Evolutionary conservation across 2,329 filamentous ascomycete genomes (phyloP), one percentile per base, ranked within the genome.

Genomic region (Beauveria australis): DNA sequence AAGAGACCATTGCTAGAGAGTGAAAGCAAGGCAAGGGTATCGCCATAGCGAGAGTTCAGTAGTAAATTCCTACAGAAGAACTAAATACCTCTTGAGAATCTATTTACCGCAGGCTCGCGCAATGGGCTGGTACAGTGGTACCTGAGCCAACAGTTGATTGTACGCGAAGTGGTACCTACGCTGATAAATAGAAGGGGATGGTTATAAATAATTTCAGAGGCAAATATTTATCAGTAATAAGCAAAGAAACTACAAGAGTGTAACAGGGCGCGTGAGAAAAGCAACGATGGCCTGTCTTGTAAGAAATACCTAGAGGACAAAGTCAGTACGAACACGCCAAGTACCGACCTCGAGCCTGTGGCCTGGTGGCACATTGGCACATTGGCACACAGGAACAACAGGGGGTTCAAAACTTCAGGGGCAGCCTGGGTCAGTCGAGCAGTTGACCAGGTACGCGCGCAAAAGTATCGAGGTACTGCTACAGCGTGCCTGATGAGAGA

Each of bases 241-340:
- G 19, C 37, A 40, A 44, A 41, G n/a, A 51, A 41, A 41, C n/a
- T 12, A 43, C 24, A 44, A 56, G 6, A 37, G 43, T 37, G 41
- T 59, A 33, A 57, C 55, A 28, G 30, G 40, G 48, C 26, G 33
- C 19, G 48, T 44, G 48, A 53, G 47, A 59, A 59, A 56, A 59
- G 57, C 48, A 53, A 59, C 14, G 40, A 19, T 19, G 44, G 24
- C 26, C 18, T 44, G 30, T 14, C 30, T 33, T 33, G 33, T 14
- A 37, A 37, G 33, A 16, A 37, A 6, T 16, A 37, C 5, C 33
- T 37, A 12, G 33, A 33, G 30, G 30, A 12, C 33, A 16, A 37
- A 33, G 30, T 16, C 12, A 37, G 10, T 37, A 37, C 33, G 33
- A 37, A 37, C 33, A 37, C 12, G 10, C 30, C 10, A 33, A 33